Evolutionary conservation across 768 basidiomycete species (phyloP), one percentile per base, ranked within the genome.

Genomic region (Lentinus tigrinus): DNA sequence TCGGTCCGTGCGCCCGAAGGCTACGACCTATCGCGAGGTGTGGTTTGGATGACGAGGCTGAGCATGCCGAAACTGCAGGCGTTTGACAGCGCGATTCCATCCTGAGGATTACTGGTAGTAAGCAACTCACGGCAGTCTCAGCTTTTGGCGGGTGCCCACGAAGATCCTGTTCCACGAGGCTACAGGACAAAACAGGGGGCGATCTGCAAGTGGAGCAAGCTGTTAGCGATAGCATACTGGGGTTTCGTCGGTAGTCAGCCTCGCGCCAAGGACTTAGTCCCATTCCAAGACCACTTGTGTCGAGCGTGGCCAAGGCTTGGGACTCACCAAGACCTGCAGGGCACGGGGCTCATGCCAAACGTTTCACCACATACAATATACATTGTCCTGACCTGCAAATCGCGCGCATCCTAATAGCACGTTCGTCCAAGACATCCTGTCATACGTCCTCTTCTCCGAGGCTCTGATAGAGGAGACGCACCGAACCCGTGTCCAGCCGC

Each of bases 141-240:
- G n/a, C n/a, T n/a, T n/a, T n/a, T n/a, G n/a, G 21, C 21, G 40
- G 3, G 9, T 3, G 17, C 21, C 9, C 6, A 13, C 6, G 24
- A 23, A 24, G 43, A 24, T 46, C 43, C 11, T 19, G 43, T n/a
- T n/a, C 52, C 52, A 36, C 52, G 58, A 59, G 47, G 52, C 47
- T 54, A 59, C 40, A 42, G 47, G 38, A 54, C 58, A 40, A 49
- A 52, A 34, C 53, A 39, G 47, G 38, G 34, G 13, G 43, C 43
- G 47, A 59, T 59, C 58, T 39, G 47, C 58, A 39, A 17, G 51
- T 54, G 52, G 58, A 31, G 58, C 28, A 9, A n/a, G n/a, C n/a
- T 8, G 19, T 28, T 26, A 31, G 47, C 58, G 58, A 51, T n/a
- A n/a, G 52, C 49, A n/a, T 24, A 38, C 44, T 19, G 51, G 57